Conservation (phyloP, 2,329 filamentous ascomycete genomes). For the Nannizziopsis arthrosporioides region DNA sequence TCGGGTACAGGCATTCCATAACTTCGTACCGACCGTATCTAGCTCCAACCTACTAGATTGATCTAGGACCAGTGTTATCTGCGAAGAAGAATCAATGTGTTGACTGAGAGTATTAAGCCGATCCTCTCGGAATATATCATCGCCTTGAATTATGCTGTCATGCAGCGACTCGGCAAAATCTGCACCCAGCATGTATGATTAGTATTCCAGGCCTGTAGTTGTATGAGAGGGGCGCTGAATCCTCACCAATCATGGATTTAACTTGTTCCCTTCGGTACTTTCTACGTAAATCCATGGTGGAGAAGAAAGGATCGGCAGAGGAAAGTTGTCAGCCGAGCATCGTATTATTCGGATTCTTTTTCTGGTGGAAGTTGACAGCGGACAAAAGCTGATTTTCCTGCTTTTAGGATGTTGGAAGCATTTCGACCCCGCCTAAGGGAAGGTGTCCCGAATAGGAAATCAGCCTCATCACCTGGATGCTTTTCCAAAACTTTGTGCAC, state of each 20-base stretch:
- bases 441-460: slow-evolving; percentile 5
- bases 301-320: not conserved
- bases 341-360: not conserved
- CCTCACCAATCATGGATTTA: slow-evolving; percentile 4
- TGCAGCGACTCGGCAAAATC: slow-evolving; percentile 8
- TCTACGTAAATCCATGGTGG: not conserved
- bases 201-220: not conserved
- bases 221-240: not conserved
- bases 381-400: no score
- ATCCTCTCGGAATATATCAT: not conserved
- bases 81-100: slow-evolving; percentile 15
- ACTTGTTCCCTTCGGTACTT: slow-evolving; percentile 2
- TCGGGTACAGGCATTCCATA: slow-evolving; percentile 31
- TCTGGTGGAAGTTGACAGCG: no score
- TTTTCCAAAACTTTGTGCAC: not conserved
- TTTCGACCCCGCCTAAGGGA: slow-evolving; percentile 1
- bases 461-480: not conserved
- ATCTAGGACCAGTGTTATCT: slow-evolving; percentile 5
- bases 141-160: not conserved
- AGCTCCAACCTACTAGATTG: slow-evolving; percentile 17
- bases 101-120: slow-evolving; percentile 13
- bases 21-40: slow-evolving; percentile 23
- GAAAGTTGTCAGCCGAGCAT: not conserved
- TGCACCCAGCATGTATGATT: not conserved
- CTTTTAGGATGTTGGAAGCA: not conserved